Evolutionary conservation across 495 filamentous ascomycete species (phyloP).

Genomic region (Penicillium daleae): DNA sequence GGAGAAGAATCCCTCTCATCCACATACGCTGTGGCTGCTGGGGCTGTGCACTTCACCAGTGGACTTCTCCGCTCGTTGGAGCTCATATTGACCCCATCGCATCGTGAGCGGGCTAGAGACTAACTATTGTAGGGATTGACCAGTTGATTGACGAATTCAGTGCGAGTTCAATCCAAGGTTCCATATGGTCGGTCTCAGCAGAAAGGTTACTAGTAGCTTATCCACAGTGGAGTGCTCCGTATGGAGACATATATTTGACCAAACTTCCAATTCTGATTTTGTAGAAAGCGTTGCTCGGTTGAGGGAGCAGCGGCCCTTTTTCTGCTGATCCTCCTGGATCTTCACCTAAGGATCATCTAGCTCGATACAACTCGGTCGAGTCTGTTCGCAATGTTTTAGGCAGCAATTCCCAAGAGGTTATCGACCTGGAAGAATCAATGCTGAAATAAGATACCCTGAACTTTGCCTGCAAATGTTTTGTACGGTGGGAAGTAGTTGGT

Average conservation of each 20-base stretch:
- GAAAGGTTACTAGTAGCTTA: slow-evolving; percentile 3
- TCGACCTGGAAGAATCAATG: background rate
- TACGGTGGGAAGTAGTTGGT: too few species aligned
- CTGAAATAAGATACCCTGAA: background rate
- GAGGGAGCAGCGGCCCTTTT: background rate
- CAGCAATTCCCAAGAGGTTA: background rate
- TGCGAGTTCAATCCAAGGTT: slow-evolving; percentile 2
- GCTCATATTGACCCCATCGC: background rate
- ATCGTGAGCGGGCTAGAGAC: background rate
- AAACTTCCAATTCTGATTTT: background rate
- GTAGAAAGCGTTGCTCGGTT: background rate
- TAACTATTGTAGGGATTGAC: background rate
- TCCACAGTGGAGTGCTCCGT: slow-evolving; percentile 12
- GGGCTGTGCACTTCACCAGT: slow-evolving; percentile 11
- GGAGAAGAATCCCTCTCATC: background rate
- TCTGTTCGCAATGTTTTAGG: background rate
- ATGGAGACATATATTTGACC: background rate
- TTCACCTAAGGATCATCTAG: background rate
- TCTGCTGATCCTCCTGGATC: background rate
- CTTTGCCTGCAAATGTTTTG: background rate
- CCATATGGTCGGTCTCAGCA: slow-evolving; percentile 1
- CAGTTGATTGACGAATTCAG: slow-evolving; percentile 12
- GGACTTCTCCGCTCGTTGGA: slow-evolving; percentile 5
- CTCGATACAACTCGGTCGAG: background rate
- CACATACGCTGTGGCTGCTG: slow-evolving; percentile 10